Percentiles rank a stretch among this genome's conserved stretches.
These are phyloP conservation scores for Fusarium miscanthi DNA, from an alignment of 2,329 filamentous ascomycete species.

Conservation along the genomic window DNA sequence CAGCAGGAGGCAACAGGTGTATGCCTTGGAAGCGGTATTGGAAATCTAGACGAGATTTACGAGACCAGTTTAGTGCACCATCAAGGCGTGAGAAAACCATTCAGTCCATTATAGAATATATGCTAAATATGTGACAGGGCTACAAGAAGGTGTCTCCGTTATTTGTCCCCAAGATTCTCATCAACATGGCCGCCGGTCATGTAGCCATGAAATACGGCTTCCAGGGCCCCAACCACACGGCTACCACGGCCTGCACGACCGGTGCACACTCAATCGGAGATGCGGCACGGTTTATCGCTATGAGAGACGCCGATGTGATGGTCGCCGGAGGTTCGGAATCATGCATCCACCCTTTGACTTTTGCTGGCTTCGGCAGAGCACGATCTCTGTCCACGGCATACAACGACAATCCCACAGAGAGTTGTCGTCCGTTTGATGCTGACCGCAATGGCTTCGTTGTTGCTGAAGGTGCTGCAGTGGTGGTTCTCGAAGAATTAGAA, in stretches of 20 bases:
- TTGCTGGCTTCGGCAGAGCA: constrained; percentile 90
- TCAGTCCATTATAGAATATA: neutral
- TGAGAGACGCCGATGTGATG: constrained; percentile 94
- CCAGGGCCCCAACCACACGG: constrained; percentile 90
- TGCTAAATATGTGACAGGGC: constrained; percentile 65
- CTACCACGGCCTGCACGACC: constrained; percentile 94
- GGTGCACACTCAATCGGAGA: constrained; percentile 95
- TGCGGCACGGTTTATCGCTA: constrained; percentile 90
- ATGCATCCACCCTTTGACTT: constrained; percentile 92
- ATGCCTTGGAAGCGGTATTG: constrained; percentile 94
- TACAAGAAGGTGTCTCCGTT: constrained; percentile 93
- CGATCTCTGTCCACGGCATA: constrained; percentile 85
- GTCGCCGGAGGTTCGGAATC: constrained; percentile 94
- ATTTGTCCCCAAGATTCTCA: constrained; percentile 92
- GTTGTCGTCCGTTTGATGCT: constrained; percentile 89
- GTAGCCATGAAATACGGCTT: constrained; percentile 94
- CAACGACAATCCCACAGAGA: constrained; percentile 75
- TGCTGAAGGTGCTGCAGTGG: constrained; percentile 87
- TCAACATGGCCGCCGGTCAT: constrained; percentile 95
- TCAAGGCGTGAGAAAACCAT: constrained; percentile 68
- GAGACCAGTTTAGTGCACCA: constrained; percentile 82
- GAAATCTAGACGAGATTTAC: constrained; percentile 92
- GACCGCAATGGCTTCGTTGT: constrained; percentile 89
- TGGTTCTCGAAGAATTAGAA: constrained; percentile 89
- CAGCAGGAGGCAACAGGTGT: constrained; percentile 85